These are phyloP conservation scores for Globisporangium paroecandrum DNA, from an alignment of 352 stramenopile genomes.

Conservation along the genomic window DNA sequence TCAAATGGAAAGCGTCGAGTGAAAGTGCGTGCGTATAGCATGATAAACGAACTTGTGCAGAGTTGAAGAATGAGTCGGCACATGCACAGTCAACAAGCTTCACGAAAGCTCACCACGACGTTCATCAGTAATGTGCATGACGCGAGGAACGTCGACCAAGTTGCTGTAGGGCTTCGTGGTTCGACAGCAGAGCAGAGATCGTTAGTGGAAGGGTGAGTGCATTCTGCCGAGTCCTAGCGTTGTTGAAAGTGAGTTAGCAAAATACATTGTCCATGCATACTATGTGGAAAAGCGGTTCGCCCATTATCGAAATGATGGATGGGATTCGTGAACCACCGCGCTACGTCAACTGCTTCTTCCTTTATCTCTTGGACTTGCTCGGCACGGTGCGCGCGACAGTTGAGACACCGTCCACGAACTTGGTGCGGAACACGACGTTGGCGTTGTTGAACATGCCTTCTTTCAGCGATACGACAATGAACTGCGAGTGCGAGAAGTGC, in stretches of 20 bases:
- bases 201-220: too few species aligned
- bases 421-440: constrained; percentile 99
- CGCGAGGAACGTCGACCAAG: constrained; percentile 5
- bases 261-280: constrained; percentile 12
- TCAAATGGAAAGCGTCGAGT: too few species aligned
- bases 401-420: constrained; percentile 99
- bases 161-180: constrained; percentile 5
- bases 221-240: background rate
- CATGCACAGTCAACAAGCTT: constrained; percentile 13
- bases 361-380: constrained; percentile 50
- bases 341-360: background rate
- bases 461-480: constrained; percentile 99
- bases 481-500: constrained; percentile 99
- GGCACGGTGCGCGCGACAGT: constrained; percentile 95
- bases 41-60: too few species aligned
- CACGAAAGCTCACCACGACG: constrained; percentile 38
- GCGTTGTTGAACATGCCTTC: constrained; percentile 99
- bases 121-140: background rate
- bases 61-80: too few species aligned
- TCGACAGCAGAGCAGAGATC: background rate
- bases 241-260: background rate
- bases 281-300: background rate
- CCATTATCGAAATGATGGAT: background rate
- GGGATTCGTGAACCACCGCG: background rate
- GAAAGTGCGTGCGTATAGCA: too few species aligned